Conservation (phyloP, 495 filamentous ascomycete genomes). For the Aspergillus nanangensis region DNA sequence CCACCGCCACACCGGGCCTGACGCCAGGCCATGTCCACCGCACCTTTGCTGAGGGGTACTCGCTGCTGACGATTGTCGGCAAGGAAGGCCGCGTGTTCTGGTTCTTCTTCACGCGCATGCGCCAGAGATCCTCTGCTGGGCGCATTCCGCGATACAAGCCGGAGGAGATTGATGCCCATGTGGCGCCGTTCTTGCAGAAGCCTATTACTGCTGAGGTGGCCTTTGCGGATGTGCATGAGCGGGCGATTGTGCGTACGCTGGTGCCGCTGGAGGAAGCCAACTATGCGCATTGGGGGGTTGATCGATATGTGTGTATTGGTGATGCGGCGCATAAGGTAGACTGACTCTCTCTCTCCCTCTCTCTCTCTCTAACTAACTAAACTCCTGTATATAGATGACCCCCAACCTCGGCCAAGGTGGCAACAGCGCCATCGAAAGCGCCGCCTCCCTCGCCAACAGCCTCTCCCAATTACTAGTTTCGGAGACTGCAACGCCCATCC, state of each 20-base stretch:
- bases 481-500: too few relatives aligned
- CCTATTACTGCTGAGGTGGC: neutral
- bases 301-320: constrained; percentile 4
- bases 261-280: constrained; percentile 1
- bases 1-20: neutral
- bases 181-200: too few relatives aligned
- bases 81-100: constrained; percentile 1
- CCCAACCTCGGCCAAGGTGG: constrained; percentile 5
- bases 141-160: neutral
- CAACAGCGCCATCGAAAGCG: constrained; percentile 6
- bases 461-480: too few relatives aligned
- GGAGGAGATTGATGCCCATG: neutral
- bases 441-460: constrained; percentile 1
- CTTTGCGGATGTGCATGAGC: neutral
- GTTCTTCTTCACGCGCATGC: constrained; percentile 4
- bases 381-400: neutral
- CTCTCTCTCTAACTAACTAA: too few relatives aligned
- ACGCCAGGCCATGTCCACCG: neutral
- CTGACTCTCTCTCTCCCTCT: too few relatives aligned
- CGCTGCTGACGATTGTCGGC: neutral
- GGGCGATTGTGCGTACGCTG: neutral
- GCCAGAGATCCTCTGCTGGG: constrained; percentile 1
- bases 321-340: constrained; percentile 6
- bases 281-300: neutral
- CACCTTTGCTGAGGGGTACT: neutral